These are phyloP conservation scores for Meyerozyma athensensis DNA, from an alignment of 1,139 yeast species.

Conservation along the genomic window DNA sequence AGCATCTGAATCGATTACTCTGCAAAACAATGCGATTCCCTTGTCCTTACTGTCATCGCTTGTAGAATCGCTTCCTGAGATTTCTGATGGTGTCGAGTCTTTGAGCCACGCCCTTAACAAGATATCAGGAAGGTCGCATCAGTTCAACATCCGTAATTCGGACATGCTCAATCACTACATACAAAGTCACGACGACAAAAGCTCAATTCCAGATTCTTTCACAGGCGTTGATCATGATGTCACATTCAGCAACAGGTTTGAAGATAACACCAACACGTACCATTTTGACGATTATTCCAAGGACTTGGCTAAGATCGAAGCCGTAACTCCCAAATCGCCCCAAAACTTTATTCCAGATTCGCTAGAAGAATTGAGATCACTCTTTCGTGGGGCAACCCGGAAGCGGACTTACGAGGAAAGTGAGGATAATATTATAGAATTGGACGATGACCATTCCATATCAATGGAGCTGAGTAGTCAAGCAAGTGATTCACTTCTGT, in stretches of 20 bases:
- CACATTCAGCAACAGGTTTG: neutral
- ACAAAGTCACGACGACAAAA: conserved; percentile 3
- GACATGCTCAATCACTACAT: conserved; percentile 26
- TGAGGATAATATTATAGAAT: conserved; percentile 5
- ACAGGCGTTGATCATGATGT: neutral
- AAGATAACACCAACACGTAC: conserved; percentile 4
- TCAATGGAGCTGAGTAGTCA: neutral
- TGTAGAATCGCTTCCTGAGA: conserved; percentile 12
- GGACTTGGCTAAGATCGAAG: conserved; percentile 16
- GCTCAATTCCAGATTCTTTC: neutral
- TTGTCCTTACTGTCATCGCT: conserved; percentile 1
- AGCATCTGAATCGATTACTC: neutral
- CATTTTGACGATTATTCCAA: conserved; percentile 12
- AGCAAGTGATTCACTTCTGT: neutral
- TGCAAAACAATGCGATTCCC: neutral
- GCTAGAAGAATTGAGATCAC: conserved; percentile 9
- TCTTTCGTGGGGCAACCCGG: conserved; percentile 5
- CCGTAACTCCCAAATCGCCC: conserved; percentile 10
- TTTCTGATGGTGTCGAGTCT: conserved; percentile 25
- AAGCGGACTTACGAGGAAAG: neutral
- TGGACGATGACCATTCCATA: conserved; percentile 2
- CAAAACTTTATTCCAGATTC: conserved; percentile 10
- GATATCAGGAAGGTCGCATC: conserved; percentile 24
- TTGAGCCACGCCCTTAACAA: conserved; percentile 26
- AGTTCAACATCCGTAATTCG: conserved; percentile 25